Conservation (phyloP, 129 eudicot genomes). For the Helianthus annuus region HanXRQr2.0-SUNRISE NC_035440.2:165831195-165831694, state of each 20-base stretch:
- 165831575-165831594: neutral
- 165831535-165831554: constrained; percentile 87
- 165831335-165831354: constrained; percentile 44
- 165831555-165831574: constrained; percentile 23
- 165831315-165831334: constrained; percentile 70
- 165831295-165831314: constrained; percentile 67
- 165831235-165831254: constrained; percentile 54
- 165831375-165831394: constrained; percentile 78
- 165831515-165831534: constrained; percentile 50
- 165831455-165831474: constrained; percentile 88
- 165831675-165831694: constrained; percentile 47
- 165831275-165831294: constrained; percentile 88
- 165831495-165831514: constrained; percentile 29
- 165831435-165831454: constrained; percentile 56
- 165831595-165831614: constrained; percentile 31
- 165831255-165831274: constrained; percentile 54
- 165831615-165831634: constrained; percentile 53
- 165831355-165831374: constrained; percentile 76
- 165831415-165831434: constrained; percentile 83
- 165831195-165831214: constrained; percentile 77
- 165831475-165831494: constrained; percentile 79
- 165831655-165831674: constrained; percentile 46
- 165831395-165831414: constrained; percentile 62
- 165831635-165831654: constrained; percentile 66
- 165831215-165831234: constrained; percentile 67